Conservation (phyloP, 2,329 filamentous ascomycete species). For the Aspergillus latus region DNA sequence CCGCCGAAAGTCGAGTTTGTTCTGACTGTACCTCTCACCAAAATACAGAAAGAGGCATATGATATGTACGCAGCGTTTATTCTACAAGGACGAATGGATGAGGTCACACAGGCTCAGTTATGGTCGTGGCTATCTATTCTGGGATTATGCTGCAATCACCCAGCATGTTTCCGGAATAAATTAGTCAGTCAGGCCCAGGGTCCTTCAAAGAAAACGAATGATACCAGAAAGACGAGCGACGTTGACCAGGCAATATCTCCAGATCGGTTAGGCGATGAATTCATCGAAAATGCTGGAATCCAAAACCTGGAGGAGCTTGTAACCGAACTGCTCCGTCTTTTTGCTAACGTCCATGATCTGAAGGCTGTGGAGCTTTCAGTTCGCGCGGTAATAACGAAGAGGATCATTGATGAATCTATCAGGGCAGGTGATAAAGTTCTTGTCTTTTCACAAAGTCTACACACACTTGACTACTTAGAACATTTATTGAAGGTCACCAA, state of each 20-base stretch:
- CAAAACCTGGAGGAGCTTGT: conserved; percentile 32
- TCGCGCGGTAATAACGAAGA: conserved; percentile 66
- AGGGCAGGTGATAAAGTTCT: conserved; percentile 69
- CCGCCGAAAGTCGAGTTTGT: conserved; percentile 80
- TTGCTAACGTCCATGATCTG: conserved; percentile 31
- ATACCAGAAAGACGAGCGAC: conserved; percentile 16
- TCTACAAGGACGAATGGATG: conserved; percentile 25
- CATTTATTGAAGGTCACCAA: conserved; percentile 52
- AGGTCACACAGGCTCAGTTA: conserved; percentile 46
- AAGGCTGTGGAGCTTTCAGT: conserved; percentile 59
- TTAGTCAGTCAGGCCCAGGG: conserved; percentile 43
- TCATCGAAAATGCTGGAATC: conserved; percentile 43
- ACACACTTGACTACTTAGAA: conserved; percentile 69
- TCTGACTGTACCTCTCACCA: conserved; percentile 69
- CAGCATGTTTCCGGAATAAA: conserved; percentile 52
- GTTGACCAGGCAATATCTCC: conserved; percentile 16
- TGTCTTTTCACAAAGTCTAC: conserved; percentile 73
- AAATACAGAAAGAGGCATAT: conserved; percentile 66
- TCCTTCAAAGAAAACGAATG: conserved; percentile 16
- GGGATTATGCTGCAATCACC: conserved; percentile 60
- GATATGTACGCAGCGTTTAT: conserved; percentile 50
- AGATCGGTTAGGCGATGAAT: conserved; percentile 18
- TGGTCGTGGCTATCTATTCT: conserved; percentile 58
- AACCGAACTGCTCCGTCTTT: conserved; percentile 34
- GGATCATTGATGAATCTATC: conserved; percentile 67